Percentiles rank a stretch among this genome's conserved stretches.
These are phyloP conservation scores for Viola pubescens DNA, from an alignment of 441 rosid species.

Conservation along the genomic window DNA sequence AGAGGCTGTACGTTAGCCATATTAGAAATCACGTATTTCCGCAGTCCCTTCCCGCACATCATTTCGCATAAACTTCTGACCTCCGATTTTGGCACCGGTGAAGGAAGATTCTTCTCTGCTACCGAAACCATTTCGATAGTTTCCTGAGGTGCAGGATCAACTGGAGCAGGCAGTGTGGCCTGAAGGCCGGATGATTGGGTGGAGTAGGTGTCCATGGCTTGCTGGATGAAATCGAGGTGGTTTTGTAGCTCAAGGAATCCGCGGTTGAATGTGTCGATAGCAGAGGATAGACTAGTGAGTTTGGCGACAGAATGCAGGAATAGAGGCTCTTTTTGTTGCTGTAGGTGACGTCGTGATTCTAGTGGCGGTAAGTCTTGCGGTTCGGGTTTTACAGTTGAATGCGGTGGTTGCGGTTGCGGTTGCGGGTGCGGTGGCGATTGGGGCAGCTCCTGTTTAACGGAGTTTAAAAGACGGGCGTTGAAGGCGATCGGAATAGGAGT, in stretches of 20 bases:
- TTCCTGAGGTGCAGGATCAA: background rate
- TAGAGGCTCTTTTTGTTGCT: constrained; percentile 14
- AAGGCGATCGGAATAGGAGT: too few relatives aligned
- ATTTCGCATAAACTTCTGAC: constrained; percentile 29
- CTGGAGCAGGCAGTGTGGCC: background rate
- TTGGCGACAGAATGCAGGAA: constrained; percentile 33
- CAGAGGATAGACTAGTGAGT: constrained; percentile 32
- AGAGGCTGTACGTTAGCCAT: constrained; percentile 32
- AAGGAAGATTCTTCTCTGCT: constrained; percentile 3
- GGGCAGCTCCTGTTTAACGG: background rate
- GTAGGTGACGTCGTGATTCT: background rate
- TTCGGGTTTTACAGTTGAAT: constrained; percentile 12
- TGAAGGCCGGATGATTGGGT: background rate
- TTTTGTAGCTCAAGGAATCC: constrained; percentile 40
- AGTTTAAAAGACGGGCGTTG: too few relatives aligned
- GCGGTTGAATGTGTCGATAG: constrained; percentile 34
- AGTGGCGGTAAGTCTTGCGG: background rate
- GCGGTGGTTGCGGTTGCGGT: constrained; percentile 7
- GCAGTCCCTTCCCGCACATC: constrained; percentile 50
- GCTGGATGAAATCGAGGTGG: constrained; percentile 42
- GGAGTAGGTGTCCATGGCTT: constrained; percentile 35
- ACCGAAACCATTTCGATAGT: background rate
- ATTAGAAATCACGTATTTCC: constrained; percentile 37
- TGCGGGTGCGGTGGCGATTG: background rate
- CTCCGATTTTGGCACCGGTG: constrained; percentile 18